Evolutionary conservation across 371 early-diverging fungal species (phyloP), one percentile per base, ranked within the genome.

Genomic region (Mucor saturninus): DNA sequence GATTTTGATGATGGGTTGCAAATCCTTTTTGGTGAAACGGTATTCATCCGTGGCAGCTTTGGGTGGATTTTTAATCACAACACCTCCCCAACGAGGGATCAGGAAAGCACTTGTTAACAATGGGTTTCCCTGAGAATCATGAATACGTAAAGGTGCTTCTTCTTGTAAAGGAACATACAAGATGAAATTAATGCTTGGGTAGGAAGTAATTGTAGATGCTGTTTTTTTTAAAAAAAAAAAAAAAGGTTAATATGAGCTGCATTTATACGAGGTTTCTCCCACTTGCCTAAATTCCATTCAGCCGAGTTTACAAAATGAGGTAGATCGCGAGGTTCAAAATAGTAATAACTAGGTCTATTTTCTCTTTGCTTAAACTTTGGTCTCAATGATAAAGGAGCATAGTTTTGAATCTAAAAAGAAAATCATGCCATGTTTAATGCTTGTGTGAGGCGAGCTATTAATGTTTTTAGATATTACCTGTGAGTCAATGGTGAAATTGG

Each of bases 11-110:
- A 91, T 67, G 0, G 88, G 84, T 46, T 90, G 78, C 61, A 96
- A 70, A 5, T 90, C 87, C 14, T 73, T 71, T 31, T 67, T 64
- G n/a, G 80, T 61, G 42, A 83, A 68, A 42, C 59, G 29, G 54
- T 73, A 61, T 59, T 71, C 62, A 11, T 35, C 43, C 49, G 52
- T 37, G 35, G 61, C 45, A 43, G 52, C 38, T 2, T 51, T 61
- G 1, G 78, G 77, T 21, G 77, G 73, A 42, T 96, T 96, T 13
- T 78, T 71, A 43, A 98, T 89, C 0, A 83, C 77, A 37, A 97
- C 81, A 15, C 97, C 97, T 13, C 98, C 98, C 96, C 96, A 98
- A 15, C 91, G 91, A 45, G 96, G 94, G 39, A 97, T 89, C 30
- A 94, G 60, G 62, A 97, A 98, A 0, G 93, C 90, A 64, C 94